Percentiles rank a stretch among this genome's conserved stretches.
Evolutionary conservation across 2,329 filamentous ascomycete genomes (phyloP).

Genomic region (Aspergillus persii): DNA sequence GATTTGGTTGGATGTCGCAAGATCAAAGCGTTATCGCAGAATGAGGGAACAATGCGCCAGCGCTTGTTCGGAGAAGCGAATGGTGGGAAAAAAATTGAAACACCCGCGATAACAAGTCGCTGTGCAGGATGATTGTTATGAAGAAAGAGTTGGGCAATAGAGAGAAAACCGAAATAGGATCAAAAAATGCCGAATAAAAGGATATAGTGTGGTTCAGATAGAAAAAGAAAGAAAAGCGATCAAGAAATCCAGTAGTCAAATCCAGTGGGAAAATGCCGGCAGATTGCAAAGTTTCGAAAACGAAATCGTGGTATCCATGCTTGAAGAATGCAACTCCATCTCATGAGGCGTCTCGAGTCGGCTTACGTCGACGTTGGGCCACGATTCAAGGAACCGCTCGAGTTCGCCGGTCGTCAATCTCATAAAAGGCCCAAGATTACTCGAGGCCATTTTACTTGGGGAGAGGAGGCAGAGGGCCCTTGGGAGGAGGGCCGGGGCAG

Average conservation of each 20-base stretch:
- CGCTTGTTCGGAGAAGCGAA: constrained; percentile 12
- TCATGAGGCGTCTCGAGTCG: constrained; percentile 20
- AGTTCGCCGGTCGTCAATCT: constrained; percentile 33
- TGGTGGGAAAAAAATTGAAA: constrained; percentile 7
- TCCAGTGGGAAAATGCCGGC: constrained; percentile 11
- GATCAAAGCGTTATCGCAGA: constrained; percentile 15
- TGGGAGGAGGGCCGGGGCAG: constrained; percentile 39
- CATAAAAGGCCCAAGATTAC: constrained; percentile 20
- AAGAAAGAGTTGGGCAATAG: constrained; percentile 1
- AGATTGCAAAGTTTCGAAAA: constrained; percentile 24
- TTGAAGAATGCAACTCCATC: constrained; percentile 18
- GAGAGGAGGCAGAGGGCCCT: constrained; percentile 39
- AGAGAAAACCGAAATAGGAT: constrained; percentile 7
- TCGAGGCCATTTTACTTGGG: constrained; percentile 31
- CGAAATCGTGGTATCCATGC: constrained; percentile 35
- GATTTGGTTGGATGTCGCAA: constrained; percentile 11
- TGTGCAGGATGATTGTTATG: neutral
- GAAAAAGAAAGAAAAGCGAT: constrained; percentile 4
- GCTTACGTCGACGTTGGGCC: constrained; percentile 13
- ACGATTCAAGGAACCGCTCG: constrained; percentile 20
- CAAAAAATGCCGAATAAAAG: constrained; percentile 6
- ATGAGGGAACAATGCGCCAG: constrained; percentile 16
- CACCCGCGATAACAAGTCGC: neutral
- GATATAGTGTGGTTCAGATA: neutral
- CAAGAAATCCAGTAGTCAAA: constrained; percentile 18